Percentiles rank a stretch among this genome's conserved stretches.
phyloP scores from a whole-genome alignment of 495 filamentous ascomycete genomes.

The Podospora anserina region DNA sequence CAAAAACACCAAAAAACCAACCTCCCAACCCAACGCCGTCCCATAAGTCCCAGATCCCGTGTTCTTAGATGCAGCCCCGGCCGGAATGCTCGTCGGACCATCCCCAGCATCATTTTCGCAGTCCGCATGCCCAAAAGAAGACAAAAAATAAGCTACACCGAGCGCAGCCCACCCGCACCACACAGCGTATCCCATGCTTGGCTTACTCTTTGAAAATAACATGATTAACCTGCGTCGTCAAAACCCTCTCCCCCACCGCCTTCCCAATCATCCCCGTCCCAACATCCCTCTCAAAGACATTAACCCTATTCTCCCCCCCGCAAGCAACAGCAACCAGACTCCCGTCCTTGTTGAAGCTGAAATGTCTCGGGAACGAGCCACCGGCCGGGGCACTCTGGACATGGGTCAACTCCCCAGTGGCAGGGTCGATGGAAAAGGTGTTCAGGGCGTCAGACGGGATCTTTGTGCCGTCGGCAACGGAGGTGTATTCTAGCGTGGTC shows the following conservation, averaged over 20 bases:
- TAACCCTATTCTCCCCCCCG: conserved; percentile 55
- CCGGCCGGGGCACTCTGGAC: conserved; percentile 53
- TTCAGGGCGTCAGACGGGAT: conserved; percentile 47
- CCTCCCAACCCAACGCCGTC: neutral
- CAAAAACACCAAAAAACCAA: neutral
- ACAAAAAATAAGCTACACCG: neutral
- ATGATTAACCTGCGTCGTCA: conserved; percentile 54
- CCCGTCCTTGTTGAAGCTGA: conserved; percentile 62
- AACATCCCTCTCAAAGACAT: conserved; percentile 56
- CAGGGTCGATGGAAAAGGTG: conserved; percentile 44
- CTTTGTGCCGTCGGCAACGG: conserved; percentile 37
- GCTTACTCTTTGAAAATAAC: conserved; percentile 58
- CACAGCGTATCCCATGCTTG: conserved; percentile 8
- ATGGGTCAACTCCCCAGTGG: conserved; percentile 50
- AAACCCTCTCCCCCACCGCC: conserved; percentile 45
- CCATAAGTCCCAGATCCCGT: neutral
- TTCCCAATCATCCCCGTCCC: conserved; percentile 55
- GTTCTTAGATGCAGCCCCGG: neutral
- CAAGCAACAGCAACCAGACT: conserved; percentile 60
- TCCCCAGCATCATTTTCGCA: neutral
- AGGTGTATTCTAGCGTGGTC: conserved; percentile 46
- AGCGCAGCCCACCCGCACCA: neutral
- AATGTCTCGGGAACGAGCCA: conserved; percentile 60
- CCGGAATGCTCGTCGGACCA: no score
- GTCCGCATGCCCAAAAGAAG: neutral